These are phyloP conservation scores for Fragaria nilgerrensis DNA, from an alignment of 306 rosid species.

Conservation along the genomic window DNA sequence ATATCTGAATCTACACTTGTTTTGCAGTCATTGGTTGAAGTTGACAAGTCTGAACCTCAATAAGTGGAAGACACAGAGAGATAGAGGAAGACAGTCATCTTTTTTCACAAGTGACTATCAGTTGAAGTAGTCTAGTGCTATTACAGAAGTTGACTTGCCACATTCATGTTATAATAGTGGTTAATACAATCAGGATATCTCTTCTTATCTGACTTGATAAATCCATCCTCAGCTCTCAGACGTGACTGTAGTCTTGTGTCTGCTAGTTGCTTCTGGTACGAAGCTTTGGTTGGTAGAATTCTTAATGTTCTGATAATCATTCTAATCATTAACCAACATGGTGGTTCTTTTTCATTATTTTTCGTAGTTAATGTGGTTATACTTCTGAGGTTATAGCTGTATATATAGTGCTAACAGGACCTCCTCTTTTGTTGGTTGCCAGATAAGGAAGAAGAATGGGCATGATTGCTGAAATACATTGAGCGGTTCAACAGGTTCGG, in stretches of 20 bases:
- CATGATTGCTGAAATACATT: background rate
- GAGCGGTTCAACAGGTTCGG: background rate
- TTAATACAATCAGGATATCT: background rate
- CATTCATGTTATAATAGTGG: constrained; percentile 6
- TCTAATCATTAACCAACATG: background rate
- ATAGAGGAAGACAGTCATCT: constrained; percentile 22
- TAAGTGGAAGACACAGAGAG: constrained; percentile 20
- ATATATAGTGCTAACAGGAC: background rate
- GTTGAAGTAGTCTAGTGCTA: background rate
- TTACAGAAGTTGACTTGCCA: background rate
- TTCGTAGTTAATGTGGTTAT: background rate
- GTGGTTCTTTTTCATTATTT: background rate
- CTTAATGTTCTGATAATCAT: background rate
- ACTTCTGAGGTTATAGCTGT: background rate
- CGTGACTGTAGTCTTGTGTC: background rate
- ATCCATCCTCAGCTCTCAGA: background rate
- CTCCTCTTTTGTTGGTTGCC: constrained; percentile 5
- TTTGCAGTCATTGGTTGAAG: constrained; percentile 56
- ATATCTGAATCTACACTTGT: constrained; percentile 56
- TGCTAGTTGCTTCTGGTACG: background rate
- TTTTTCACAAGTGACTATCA: constrained; percentile 19
- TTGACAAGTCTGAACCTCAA: constrained; percentile 34
- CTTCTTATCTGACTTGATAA: constrained; percentile 4
- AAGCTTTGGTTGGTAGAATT: constrained; percentile 10
- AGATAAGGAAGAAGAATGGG: background rate